phyloP scores from a whole-genome alignment of 495 filamentous ascomycete genomes.

The Lineolata rhizophorae region DNA sequence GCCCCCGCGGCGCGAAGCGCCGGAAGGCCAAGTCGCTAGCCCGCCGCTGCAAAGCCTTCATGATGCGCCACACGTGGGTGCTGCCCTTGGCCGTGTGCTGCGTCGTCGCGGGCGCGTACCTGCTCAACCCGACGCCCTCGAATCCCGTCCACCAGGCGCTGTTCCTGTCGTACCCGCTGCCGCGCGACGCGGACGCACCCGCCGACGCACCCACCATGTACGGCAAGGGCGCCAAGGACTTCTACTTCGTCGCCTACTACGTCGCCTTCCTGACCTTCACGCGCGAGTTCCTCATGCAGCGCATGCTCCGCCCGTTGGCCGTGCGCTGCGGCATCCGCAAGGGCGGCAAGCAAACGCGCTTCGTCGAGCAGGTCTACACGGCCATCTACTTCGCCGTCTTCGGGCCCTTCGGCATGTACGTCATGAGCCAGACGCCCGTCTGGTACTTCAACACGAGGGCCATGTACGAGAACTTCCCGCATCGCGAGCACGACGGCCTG shows the following conservation, averaged over 20 bases:
- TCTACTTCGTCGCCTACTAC: constrained; percentile 80
- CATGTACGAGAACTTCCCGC: constrained; percentile 86
- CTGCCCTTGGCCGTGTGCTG: constrained; percentile 50
- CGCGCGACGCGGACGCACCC: constrained; percentile 24
- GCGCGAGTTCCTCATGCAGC: constrained; percentile 93
- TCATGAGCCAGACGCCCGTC: constrained; percentile 77
- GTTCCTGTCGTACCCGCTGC: constrained; percentile 79
- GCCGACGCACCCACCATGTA: constrained; percentile 38
- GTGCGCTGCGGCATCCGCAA: constrained; percentile 44
- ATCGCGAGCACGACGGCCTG: constrained; percentile 56
- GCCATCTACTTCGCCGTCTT: constrained; percentile 83
- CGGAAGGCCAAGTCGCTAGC: constrained; percentile 16
- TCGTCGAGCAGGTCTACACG: constrained; percentile 96
- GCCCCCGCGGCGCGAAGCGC: constrained; percentile 16
- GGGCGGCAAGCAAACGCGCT: constrained; percentile 65
- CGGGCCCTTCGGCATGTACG: constrained; percentile 71
- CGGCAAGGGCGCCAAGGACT: constrained; percentile 70
- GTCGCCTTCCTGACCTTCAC: constrained; percentile 77
- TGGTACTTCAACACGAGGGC: constrained; percentile 92
- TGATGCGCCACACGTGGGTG: constrained; percentile 25
- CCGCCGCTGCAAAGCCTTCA: constrained; percentile 16
- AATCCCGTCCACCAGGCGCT: constrained; percentile 76
- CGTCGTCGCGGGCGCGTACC: constrained; percentile 43
- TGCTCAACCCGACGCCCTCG: constrained; percentile 51
- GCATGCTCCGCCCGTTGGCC: constrained; percentile 61